phyloP scores from a whole-genome alignment of 768 basidiomycete species.

The Pulveroboletus frians region DNA sequence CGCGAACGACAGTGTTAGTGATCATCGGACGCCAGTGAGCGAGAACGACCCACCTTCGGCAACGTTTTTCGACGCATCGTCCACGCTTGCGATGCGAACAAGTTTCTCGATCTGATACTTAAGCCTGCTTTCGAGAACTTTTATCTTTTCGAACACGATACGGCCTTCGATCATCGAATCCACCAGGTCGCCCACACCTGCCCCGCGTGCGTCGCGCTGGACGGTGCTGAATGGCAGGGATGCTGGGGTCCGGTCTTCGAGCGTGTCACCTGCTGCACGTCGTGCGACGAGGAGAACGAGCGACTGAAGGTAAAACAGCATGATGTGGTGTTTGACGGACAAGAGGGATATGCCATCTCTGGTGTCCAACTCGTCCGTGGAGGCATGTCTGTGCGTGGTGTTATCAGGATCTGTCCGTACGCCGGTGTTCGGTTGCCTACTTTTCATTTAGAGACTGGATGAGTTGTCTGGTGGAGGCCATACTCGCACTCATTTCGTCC shows the following conservation, averaged over 20 bases:
- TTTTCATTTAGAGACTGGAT: conserved; percentile 51
- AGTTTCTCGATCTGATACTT: conserved; percentile 96
- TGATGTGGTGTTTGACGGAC: conserved; percentile 77
- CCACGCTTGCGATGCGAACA: conserved; percentile 68
- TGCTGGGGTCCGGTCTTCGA: conserved; percentile 47
- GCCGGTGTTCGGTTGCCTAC: conserved; percentile 33
- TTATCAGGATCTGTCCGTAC: conserved; percentile 12
- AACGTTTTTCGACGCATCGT: conserved; percentile 45
- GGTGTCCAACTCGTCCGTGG: conserved; percentile 41
- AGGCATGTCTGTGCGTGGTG: conserved; percentile 22
- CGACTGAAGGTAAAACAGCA: conserved; percentile 83
- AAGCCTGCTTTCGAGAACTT: conserved; percentile 79
- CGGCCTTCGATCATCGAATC: conserved; percentile 76
- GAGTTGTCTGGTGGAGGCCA: conserved; percentile 54
- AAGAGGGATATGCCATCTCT: conserved; percentile 87
- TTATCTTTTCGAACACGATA: conserved; percentile 83
- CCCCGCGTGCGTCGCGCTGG: conserved; percentile 52
- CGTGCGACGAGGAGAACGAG: conserved; percentile 70
- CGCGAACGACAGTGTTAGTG: conserved; percentile 1
- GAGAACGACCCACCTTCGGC: conserved; percentile 51
- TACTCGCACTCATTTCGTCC: conserved; percentile 58
- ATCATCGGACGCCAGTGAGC: background rate
- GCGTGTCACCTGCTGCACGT: conserved; percentile 60
- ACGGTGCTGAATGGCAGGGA: conserved; percentile 45
- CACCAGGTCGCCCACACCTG: conserved; percentile 66